Base-by-base conservation (phyloP, 345 rosid species). In the Camelina sativa region DNA sequence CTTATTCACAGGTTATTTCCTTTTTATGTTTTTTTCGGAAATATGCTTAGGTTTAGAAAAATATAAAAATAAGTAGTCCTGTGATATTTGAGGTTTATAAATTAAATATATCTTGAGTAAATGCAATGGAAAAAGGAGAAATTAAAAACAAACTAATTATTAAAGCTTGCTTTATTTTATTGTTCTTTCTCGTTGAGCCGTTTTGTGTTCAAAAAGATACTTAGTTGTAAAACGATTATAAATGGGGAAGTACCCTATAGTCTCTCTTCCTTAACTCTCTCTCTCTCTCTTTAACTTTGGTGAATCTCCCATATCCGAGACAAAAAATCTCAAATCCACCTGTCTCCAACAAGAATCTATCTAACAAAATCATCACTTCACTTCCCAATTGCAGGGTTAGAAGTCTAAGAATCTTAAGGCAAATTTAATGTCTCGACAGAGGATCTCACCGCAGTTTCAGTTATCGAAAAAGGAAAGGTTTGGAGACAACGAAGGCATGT, bases 381-480 rank as follows among this genome's bases (percentile, higher is more conserved):
- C 9, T 53, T 55, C 25, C 1, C 2, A 43, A 4, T 20, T 20
- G 0, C 10, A 13, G 37, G 57, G 38, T 41, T 34, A 73, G 19
- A 62, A 52, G 11, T 32, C 48, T 59, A 19, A 47, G 15, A 56
- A 30, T 64, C 47, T 47, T 57, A 2, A 16, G 5, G 25, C 5
- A 55, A 47, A 34, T 8, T 8, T 34, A 34, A 75, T 75, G 79
- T 40, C 74, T 8, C 47, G 56, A 75, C 15, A 56, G 34, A 17
- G 48, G 68, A 75, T 2, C 69, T 60, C 63, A 17, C 77, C 79
- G 12, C 80, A 63, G 71, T 68, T 80, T 38, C 81, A 78, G 65
- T 65, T 81, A 1, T 80, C 89, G 2, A 85, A 67, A 75, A 85
- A 76, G 53, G 85, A 85, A 71, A 56, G 22, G 25, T 8, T 41